Evolutionary conservation across 2,329 filamentous ascomycete genomes (phyloP).

Genomic region (Penicillium sp.): DNA sequence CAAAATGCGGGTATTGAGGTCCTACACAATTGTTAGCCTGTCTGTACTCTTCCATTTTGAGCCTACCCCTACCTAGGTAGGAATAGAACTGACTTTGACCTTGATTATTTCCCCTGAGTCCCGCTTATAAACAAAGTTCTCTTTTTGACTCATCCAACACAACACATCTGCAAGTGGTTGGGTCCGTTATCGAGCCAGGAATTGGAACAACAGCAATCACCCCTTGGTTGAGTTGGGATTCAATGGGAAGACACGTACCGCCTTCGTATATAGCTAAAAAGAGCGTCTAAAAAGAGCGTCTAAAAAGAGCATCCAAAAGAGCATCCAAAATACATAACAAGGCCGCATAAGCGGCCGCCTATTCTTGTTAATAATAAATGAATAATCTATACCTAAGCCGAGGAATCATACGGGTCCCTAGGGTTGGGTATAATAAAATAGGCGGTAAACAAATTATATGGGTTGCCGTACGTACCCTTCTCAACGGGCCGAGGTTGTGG

Average conservation of each 20-base stretch:
- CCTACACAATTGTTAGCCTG: slow-evolving; percentile 7
- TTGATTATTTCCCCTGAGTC: neutral
- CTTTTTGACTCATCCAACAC: slow-evolving; percentile 11
- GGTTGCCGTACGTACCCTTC: neutral
- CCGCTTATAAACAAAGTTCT: neutral
- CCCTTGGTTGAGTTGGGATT: slow-evolving; percentile 15
- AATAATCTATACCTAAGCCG: too few relatives aligned
- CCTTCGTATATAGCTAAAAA: too few relatives aligned
- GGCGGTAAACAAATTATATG: too few relatives aligned
- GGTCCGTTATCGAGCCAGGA: slow-evolving; percentile 1
- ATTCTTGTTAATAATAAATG: too few relatives aligned
- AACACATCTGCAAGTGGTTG: slow-evolving; percentile 15
- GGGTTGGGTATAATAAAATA: too few relatives aligned
- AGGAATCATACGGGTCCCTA: too few relatives aligned
- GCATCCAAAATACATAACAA: too few relatives aligned
- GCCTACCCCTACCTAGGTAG: neutral
- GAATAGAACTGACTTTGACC: slow-evolving; percentile 9
- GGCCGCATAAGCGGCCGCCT: too few relatives aligned
- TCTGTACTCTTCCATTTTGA: neutral
- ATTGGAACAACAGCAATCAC: slow-evolving; percentile 17
- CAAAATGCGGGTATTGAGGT: slow-evolving; percentile 16
- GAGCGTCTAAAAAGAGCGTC: too few relatives aligned
- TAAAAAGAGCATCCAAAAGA: too few relatives aligned
- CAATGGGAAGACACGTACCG: neutral
- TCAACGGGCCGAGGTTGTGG: slow-evolving; percentile 8